phyloP scores from a whole-genome alignment of 352 stramenopile species.

The Phytophthora hibernalis region DNA sequence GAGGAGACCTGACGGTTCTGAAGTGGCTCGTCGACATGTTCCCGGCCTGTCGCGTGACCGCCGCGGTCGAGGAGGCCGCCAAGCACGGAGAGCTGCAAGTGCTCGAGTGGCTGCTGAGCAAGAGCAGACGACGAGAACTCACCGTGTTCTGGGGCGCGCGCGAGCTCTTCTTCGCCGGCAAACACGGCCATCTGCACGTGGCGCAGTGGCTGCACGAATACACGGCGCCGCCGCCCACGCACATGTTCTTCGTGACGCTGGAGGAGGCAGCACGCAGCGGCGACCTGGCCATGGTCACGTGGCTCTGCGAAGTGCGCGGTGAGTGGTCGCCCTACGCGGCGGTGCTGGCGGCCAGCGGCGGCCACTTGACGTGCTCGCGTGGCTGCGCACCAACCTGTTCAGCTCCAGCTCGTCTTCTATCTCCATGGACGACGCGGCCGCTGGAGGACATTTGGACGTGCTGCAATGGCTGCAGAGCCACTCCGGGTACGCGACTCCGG shows the following conservation, averaged over 20 bases:
- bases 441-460: conserved; percentile 33
- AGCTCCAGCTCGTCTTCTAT: conserved; percentile 42
- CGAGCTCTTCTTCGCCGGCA: conserved; percentile 47
- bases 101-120: conserved; percentile 33
- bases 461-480: conserved; percentile 40
- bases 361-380: conserved; percentile 40
- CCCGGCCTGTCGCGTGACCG: conserved; percentile 34
- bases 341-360: conserved; percentile 36
- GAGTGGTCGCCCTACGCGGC: conserved; percentile 45
- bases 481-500: conserved; percentile 35
- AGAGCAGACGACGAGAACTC: conserved; percentile 18
- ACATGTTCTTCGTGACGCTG: conserved; percentile 53
- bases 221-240: conserved; percentile 38
- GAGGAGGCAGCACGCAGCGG: conserved; percentile 41
- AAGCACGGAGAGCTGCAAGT: conserved; percentile 37
- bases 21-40: conserved; percentile 34
- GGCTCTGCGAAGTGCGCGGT: conserved; percentile 40
- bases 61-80: conserved; percentile 38
- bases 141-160: conserved; percentile 40
- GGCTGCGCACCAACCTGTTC: conserved; percentile 44
- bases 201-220: conserved; percentile 45
- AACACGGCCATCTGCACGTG: conserved; percentile 37
- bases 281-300: conserved; percentile 39
- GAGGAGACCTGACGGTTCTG: conserved; percentile 31
- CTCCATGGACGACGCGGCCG: conserved; percentile 39